These are phyloP conservation scores for Tricholoma saponaceum DNA, from an alignment of 768 basidiomycete species.

Conservation along the genomic window DNA sequence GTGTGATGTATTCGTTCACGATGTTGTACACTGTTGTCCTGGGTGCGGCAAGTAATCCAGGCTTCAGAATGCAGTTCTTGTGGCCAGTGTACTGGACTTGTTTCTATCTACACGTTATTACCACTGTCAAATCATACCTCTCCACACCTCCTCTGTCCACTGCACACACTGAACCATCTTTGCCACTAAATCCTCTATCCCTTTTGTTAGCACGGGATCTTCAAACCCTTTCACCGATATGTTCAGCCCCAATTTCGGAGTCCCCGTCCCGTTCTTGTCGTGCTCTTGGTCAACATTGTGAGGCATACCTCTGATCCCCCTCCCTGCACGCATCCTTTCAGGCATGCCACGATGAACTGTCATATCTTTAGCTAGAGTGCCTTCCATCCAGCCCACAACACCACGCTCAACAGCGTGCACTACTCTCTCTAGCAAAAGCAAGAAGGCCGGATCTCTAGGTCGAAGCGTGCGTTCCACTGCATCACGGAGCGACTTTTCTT, in stretches of 20 bases:
- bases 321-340: constrained; percentile 32
- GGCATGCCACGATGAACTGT: constrained; percentile 18
- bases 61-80: not conserved
- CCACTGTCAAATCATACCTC: constrained; percentile 21
- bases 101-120: not conserved
- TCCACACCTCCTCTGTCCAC: constrained; percentile 60
- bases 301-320: constrained; percentile 10
- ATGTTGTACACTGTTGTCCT: constrained; percentile 93
- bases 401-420: constrained; percentile 30
- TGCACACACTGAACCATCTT: constrained; percentile 37
- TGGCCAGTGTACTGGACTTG: not conserved
- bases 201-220: constrained; percentile 48
- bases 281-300: not conserved
- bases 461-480: constrained; percentile 63
- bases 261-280: not conserved
- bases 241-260: not conserved
- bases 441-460: constrained; percentile 61
- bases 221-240: constrained; percentile 61
- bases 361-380: constrained; percentile 9
- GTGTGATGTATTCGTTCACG: constrained; percentile 95
- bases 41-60: constrained; percentile 56
- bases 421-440: constrained; percentile 57
- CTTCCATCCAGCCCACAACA: constrained; percentile 1
- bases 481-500: constrained; percentile 50
- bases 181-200: constrained; percentile 35